A percentile compares a stretch with the other conserved stretches of the same genome.
phyloP scores from a whole-genome alignment of 2,329 filamentous ascomycete species.

The Colletotrichum navitas region DNA sequence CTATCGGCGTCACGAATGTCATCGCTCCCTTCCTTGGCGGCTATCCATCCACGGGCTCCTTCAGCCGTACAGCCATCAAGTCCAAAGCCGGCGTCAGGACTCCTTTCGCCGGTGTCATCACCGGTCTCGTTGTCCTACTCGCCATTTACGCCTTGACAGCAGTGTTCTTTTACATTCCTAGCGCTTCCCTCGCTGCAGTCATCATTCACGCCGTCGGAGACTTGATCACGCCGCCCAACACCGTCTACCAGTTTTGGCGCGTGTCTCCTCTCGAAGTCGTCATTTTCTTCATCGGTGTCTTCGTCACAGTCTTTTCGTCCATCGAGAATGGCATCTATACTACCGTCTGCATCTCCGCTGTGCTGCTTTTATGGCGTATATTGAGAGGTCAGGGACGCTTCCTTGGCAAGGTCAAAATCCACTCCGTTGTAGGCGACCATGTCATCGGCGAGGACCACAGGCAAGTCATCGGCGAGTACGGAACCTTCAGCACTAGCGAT shows the following conservation, averaged over 20 bases:
- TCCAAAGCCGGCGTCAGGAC: slow-evolving; percentile 96
- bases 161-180: slow-evolving; percentile 95
- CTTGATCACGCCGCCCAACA: slow-evolving; percentile 90
- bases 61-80: slow-evolving; percentile 96
- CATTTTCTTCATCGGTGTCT: slow-evolving; percentile 93
- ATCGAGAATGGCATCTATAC: slow-evolving; percentile 96
- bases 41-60: slow-evolving; percentile 94
- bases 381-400: slow-evolving; percentile 87
- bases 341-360: slow-evolving; percentile 82
- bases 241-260: slow-evolving; percentile 94
- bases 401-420: slow-evolving; percentile 84
- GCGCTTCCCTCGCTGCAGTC: slow-evolving; percentile 82
- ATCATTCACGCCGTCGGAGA: slow-evolving; percentile 97
- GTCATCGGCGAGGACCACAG: slow-evolving; percentile 72
- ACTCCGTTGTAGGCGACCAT: slow-evolving; percentile 85
- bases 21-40: slow-evolving; percentile 92
- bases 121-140: slow-evolving; percentile 84
- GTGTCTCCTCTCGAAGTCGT: slow-evolving; percentile 90
- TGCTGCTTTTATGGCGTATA: slow-evolving; percentile 84
- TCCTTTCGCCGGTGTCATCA: slow-evolving; percentile 90
- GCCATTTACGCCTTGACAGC: slow-evolving; percentile 90
- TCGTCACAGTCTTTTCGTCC: slow-evolving; percentile 87
- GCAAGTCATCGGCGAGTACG: slow-evolving; percentile 65
- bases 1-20: slow-evolving; percentile 91
- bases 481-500: slow-evolving; percentile 62